A percentile compares a stretch with the other conserved stretches of the same genome.
These are phyloP conservation scores for Jatropha multifida DNA, from an alignment of 441 rosid species.

Conservation along the genomic window DNA sequence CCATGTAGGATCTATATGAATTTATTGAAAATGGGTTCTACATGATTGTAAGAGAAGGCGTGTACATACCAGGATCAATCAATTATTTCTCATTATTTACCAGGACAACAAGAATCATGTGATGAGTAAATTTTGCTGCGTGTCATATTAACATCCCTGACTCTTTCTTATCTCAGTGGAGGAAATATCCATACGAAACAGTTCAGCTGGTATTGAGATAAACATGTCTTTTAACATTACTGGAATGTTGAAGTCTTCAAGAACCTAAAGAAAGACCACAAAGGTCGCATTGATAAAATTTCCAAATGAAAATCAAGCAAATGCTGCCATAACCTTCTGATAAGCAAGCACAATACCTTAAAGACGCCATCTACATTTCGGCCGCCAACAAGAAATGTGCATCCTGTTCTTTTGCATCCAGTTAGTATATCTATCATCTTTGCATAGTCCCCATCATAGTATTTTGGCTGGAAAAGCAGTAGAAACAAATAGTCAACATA, in stretches of 20 bases:
- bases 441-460: conserved; percentile 56
- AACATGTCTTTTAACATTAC: conserved; percentile 64
- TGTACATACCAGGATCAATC: too few species aligned
- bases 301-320: background rate
- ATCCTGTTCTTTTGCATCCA: conserved; percentile 70
- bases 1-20: too few species aligned
- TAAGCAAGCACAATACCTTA: conserved; percentile 42
- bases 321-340: background rate
- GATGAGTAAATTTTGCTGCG: background rate
- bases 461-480: conserved; percentile 61
- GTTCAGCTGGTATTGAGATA: conserved; percentile 57
- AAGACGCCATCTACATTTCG: conserved; percentile 77
- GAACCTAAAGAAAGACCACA: conserved; percentile 48
- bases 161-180: conserved; percentile 65
- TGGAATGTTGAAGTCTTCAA: conserved; percentile 75
- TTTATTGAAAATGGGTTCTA: too few species aligned
- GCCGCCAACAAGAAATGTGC: conserved; percentile 84
- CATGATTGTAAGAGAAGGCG: too few species aligned
- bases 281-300: background rate
- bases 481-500: background rate
- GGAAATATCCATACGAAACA: conserved; percentile 69
- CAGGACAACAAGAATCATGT: background rate
- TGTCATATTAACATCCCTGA: background rate
- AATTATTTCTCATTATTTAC: too few species aligned
- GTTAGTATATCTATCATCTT: conserved; percentile 68